Base-by-base conservation (phyloP, 1,139 yeast genomes). In the Williopsis jadinii region DNA sequence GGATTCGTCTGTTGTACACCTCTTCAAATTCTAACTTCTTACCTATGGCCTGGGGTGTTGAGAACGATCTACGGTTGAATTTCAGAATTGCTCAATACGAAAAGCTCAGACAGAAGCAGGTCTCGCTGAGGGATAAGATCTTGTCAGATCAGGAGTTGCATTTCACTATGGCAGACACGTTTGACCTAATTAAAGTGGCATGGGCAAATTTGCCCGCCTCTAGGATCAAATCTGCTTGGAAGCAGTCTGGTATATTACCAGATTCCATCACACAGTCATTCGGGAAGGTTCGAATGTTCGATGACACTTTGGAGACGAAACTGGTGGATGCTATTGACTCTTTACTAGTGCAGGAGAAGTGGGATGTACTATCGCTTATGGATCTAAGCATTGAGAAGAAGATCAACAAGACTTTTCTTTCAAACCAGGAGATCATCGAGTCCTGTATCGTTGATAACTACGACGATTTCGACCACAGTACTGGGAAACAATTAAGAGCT, bases 41-140 rank as follows among this genome's bases (percentile, higher is more conserved):
- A 32, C 85, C 85, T 2, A 77, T 77, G 69, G 75, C 72, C 48
- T 77, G 79, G 68, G 86, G 86, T 3, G 75, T 79, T 4, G 66
- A 76, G 28, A 80, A 77, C 45, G 85, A 80, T 49, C 76, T 80
- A 52, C 77, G 77, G 49, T 68, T 77, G 11, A 61, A 76, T 36
- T 80, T 75, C 54, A 67, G 86, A 45, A 63, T 75, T 8, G 80
- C 75, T 47, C 85, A 80, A 50, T 80, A 78, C 49, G 61, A 73
- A 46, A 77, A 72, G 31, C 66, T 77, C 64, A 53, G 63, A n/a
- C 51, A 58, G 43, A 56, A 68, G 60, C 41, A 64, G 60, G 30
- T 12, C 2, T 24, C 13, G 2, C 9, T 27, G n/a, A 36, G 40
- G 2, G 43, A 39, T 11, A 33, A 35, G 8, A 24, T 48, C 2